phyloP scores from a whole-genome alignment of 2,329 filamentous ascomycete genomes.

The Stagonosporopsis vannaccii region DNA sequence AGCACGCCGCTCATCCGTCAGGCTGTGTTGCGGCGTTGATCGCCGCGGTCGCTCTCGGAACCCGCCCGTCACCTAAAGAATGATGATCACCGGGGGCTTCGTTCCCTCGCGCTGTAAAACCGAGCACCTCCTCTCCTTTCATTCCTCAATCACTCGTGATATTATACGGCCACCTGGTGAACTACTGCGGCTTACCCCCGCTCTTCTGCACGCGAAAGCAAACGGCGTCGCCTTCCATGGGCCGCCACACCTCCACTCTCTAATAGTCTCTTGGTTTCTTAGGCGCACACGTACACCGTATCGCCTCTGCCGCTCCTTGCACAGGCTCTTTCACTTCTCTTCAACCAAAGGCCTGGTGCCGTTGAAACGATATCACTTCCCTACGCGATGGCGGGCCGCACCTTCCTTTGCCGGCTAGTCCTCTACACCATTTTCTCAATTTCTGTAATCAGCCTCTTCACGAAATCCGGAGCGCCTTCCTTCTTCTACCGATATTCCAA shows the following conservation, averaged over 20 bases:
- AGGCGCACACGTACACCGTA: slow-evolving; percentile 10
- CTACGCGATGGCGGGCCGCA: slow-evolving; percentile 40
- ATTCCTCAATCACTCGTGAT: slow-evolving; percentile 18
- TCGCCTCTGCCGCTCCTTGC: slow-evolving; percentile 12
- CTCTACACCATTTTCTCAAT: slow-evolving; percentile 45
- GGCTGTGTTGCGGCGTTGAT: slow-evolving; percentile 18
- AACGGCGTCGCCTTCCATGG: slow-evolving; percentile 18
- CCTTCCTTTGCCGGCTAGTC: slow-evolving; percentile 43
- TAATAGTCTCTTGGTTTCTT: slow-evolving; percentile 7
- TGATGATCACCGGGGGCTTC: slow-evolving; percentile 20
- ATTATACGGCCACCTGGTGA: slow-evolving; percentile 7
- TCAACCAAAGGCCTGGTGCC: slow-evolving; percentile 16
- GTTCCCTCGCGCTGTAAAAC: slow-evolving; percentile 16
- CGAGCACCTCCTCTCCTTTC: slow-evolving; percentile 16
- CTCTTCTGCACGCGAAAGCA: slow-evolving; percentile 17
- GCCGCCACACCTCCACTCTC: slow-evolving; percentile 15
- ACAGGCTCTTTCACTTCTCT: slow-evolving; percentile 7
- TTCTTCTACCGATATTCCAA: slow-evolving; percentile 39
- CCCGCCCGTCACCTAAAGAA: slow-evolving; percentile 20
- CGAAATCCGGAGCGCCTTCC: slow-evolving; percentile 35
- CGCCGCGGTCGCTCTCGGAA: slow-evolving; percentile 20
- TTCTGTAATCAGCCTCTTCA: slow-evolving; percentile 47
- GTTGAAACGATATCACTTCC: slow-evolving; percentile 6
- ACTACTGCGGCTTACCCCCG: slow-evolving; percentile 17
- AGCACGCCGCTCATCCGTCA: slow-evolving; percentile 20